Evolutionary conservation across 2,329 filamentous ascomycete genomes (phyloP).

Genomic region (Chaetomium sp.): DNA sequence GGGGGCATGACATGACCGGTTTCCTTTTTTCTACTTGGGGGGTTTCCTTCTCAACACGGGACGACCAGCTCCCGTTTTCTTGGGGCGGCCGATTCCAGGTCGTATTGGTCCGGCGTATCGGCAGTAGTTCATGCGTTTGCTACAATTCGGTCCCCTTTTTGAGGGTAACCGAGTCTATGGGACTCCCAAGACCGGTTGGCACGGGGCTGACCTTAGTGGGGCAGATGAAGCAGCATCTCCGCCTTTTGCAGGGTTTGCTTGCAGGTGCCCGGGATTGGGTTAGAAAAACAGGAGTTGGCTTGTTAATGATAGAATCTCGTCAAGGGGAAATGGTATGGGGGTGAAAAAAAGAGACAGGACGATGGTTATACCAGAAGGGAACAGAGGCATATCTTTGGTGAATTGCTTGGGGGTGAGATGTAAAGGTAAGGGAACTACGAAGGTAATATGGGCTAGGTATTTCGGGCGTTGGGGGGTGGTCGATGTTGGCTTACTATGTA

Average conservation of each 20-base stretch:
- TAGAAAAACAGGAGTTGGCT: slow-evolving; percentile 11
- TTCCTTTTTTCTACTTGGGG: slow-evolving; percentile 19
- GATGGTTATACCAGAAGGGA: slow-evolving; percentile 3
- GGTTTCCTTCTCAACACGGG: not conserved
- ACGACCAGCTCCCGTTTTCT: not conserved
- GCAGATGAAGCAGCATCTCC: not conserved
- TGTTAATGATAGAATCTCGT: slow-evolving; percentile 18
- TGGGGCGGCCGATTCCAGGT: not conserved
- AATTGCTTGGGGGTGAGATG: not conserved
- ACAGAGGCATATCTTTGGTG: slow-evolving; percentile 2
- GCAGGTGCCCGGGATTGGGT: slow-evolving; percentile 4
- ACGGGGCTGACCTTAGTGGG: not conserved
- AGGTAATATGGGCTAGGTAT: not conserved
- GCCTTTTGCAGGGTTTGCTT: not conserved
- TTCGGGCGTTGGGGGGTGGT: not conserved
- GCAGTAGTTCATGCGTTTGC: not conserved
- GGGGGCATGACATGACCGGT: slow-evolving; percentile 17
- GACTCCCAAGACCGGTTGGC: not conserved
- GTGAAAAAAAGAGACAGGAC: not conserved
- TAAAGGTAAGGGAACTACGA: not conserved
- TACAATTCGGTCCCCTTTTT: not conserved
- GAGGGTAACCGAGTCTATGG: not conserved
- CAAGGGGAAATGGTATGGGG: not conserved
- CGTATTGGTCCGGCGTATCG: not conserved
- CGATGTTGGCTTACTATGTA: not conserved